Base-by-base conservation (phyloP, 768 basidiomycete genomes). In the Pleurotus giganteus region DNA sequence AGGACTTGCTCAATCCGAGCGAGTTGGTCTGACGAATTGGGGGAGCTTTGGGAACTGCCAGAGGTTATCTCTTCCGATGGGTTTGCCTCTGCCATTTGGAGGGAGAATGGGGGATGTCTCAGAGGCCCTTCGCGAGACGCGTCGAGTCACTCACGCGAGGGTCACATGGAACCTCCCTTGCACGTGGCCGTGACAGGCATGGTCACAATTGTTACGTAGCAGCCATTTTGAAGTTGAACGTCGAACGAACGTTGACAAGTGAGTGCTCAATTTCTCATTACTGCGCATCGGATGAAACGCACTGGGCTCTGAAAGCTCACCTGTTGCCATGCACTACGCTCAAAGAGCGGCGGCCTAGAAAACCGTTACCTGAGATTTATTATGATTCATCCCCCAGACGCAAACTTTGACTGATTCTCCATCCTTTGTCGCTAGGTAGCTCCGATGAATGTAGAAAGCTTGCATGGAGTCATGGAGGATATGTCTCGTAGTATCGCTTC, bases 401-500 rank as follows among this genome's bases (percentile, higher is more conserved):
- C 34, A 6, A 45, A 26, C 23, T 4, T 27, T 13, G 43, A 53
- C 19, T 46, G 26, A 23, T 24, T 6, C 31, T 32, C 31, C 13
- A 6, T 32, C 31, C 13, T 32, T 13, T 41, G n/a, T n/a, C n/a
- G 7, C 39, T 41, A 41, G 39, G 2, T 17, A 7, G 9, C n/a
- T 19, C 8, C 39, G 39, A 41, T 41, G 39, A 17, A 41, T 41
- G n/a, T 41, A 17, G 39, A 41, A 42, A 69, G 69, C 24, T 63
- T 75, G 37, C 60, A 63, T 36, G 57, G 66, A 27, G 57, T 71
- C 23, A 53, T 81, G 36, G 76, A 84, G 12, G 80, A 84, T 32
- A 88, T 92, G 79, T 78, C 78, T 9, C 64, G 69, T 46, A 83
- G 88, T 58, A 77, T 92, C 57, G 69, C 80, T 8, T 81, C 88